phyloP scores from a whole-genome alignment of 352 stramenopile genomes.

The Pythium sp. region DNA sequence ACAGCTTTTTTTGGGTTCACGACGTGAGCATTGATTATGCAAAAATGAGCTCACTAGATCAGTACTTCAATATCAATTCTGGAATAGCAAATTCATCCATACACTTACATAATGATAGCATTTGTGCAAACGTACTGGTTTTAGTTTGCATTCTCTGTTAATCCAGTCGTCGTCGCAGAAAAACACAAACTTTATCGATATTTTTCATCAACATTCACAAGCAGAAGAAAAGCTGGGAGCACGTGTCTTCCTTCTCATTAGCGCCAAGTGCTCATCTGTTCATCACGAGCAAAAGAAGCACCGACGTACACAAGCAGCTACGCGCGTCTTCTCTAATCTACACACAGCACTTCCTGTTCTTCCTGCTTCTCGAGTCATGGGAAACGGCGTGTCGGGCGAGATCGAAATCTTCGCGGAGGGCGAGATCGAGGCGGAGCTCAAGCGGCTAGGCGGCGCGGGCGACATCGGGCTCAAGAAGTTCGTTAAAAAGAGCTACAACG shows the following conservation, averaged over 20 bases:
- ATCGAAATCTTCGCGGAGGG: slow-evolving; percentile 84
- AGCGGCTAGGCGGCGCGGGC: slow-evolving; percentile 50
- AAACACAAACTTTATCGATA: not conserved
- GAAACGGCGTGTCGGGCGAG: slow-evolving; percentile 65
- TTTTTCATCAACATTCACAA: not conserved
- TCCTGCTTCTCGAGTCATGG: slow-evolving; percentile 35
- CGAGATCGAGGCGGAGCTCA: slow-evolving; percentile 73
- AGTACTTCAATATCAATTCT: not conserved
- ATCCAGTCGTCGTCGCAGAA: not conserved
- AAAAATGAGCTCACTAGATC: not conserved
- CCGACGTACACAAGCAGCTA: not conserved
- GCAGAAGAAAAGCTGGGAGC: not conserved
- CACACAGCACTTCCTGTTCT: not conserved
- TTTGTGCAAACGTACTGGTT: not conserved
- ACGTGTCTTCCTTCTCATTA: not conserved
- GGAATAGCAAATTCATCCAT: not conserved
- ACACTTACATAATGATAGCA: not conserved
- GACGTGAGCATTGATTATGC: not conserved
- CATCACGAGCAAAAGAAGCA: not conserved
- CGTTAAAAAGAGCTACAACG: slow-evolving; percentile 68
- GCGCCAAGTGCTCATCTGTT: not conserved
- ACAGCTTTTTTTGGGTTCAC: not conserved
- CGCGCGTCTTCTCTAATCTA: not conserved
- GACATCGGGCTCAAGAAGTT: slow-evolving; percentile 76
- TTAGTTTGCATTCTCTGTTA: not conserved